Conservation (phyloP, 139 green algal species). For the Pleodorina starrii region DNA sequence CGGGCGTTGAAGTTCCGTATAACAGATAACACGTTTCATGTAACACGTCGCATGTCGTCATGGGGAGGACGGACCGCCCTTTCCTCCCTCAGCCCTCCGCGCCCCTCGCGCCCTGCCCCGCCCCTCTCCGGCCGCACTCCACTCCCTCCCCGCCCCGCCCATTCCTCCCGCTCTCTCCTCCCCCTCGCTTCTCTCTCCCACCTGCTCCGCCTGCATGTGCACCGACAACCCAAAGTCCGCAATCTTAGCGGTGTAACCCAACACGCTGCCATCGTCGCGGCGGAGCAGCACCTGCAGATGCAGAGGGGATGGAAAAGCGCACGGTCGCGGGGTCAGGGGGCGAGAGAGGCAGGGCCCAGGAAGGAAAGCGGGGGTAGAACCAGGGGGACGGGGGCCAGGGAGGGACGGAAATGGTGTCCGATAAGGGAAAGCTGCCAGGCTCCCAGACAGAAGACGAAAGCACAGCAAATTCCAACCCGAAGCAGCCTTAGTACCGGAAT, state of each 20-base stretch:
- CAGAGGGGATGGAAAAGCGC: background rate
- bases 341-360: too few species aligned
- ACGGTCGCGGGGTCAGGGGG: too few species aligned
- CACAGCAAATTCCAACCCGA: too few species aligned
- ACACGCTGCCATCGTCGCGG: slow-evolving; percentile 25
- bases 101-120: too few species aligned
- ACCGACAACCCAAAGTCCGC: slow-evolving; percentile 61
- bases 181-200: background rate
- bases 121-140: background rate
- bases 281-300: slow-evolving; percentile 29
- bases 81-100: background rate
- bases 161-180: background rate
- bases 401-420: background rate
- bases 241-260: slow-evolving; percentile 60
- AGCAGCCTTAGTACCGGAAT: too few species aligned
- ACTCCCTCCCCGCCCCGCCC: background rate
- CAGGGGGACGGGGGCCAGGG: background rate
- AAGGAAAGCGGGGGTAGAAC: too few species aligned
- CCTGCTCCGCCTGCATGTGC: slow-evolving; percentile 55
- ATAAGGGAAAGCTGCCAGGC: too few species aligned
- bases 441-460: too few species aligned
- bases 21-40: too few species aligned
- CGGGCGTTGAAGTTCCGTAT: too few species aligned
- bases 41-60: too few species aligned
- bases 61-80: too few species aligned